A percentile compares a stretch with the other conserved stretches of the same genome.
Evolutionary conservation across 371 early-diverging fungal genomes (phyloP).

Genomic region (Rhizomucor miehei): DNA sequence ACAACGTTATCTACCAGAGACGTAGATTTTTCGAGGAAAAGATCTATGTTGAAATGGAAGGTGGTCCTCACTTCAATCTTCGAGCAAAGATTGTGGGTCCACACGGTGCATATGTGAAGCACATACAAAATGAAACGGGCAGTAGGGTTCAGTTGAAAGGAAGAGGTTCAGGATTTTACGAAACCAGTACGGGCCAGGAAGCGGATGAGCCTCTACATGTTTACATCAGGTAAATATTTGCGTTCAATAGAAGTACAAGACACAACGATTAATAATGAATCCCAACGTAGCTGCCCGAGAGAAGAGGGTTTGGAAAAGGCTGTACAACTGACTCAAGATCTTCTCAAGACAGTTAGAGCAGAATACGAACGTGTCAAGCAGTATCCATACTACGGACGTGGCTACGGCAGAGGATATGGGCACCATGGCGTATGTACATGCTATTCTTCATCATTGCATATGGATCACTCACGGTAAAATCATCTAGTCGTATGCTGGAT

Average conservation of each 20-base stretch:
- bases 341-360: slow-evolving; percentile 71
- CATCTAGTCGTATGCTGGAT: not conserved
- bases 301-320: slow-evolving; percentile 75
- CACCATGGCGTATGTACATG: not conserved
- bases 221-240: slow-evolving; percentile 65
- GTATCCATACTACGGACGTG: slow-evolving; percentile 20
- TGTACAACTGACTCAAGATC: slow-evolving; percentile 64
- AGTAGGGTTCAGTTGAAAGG: slow-evolving; percentile 81
- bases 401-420: slow-evolving; percentile 22
- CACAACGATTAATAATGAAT: too few relatives aligned
- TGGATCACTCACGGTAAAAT: not conserved
- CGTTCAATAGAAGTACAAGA: too few relatives aligned
- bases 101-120: slow-evolving; percentile 82
- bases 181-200: slow-evolving; percentile 63
- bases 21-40: slow-evolving; percentile 59
- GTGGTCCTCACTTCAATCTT: slow-evolving; percentile 71
- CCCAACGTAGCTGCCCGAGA: slow-evolving; percentile 28
- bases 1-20: slow-evolving; percentile 13
- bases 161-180: slow-evolving; percentile 80
- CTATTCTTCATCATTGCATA: not conserved
- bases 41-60: slow-evolving; percentile 70
- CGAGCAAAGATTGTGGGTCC: slow-evolving; percentile 88
- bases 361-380: slow-evolving; percentile 66
- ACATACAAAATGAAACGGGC: slow-evolving; percentile 79
- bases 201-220: slow-evolving; percentile 81